Conservation (phyloP, 129 eudicot genomes). For the Chrysanthemum lavandulifolium region DNA sequence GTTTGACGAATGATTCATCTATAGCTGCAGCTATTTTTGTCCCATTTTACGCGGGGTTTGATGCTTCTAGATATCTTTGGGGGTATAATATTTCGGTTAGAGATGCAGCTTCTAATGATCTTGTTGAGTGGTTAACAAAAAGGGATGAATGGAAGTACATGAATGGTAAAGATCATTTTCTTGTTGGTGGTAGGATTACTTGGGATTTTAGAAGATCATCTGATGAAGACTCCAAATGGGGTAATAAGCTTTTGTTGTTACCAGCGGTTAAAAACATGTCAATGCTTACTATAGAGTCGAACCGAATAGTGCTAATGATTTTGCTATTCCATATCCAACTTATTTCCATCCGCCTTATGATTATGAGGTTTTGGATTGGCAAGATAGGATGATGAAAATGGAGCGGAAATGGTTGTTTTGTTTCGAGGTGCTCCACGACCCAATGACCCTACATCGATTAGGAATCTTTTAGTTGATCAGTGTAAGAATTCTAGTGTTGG, state of each 20-base stretch:
- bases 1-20: constrained; percentile 20
- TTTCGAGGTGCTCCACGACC: constrained; percentile 89
- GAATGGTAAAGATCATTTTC: constrained; percentile 27
- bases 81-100: constrained; percentile 10
- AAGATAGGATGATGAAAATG: constrained; percentile 54
- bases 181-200: constrained; percentile 13
- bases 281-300: constrained; percentile 8
- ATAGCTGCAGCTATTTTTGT: constrained; percentile 7
- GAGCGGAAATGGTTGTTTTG: constrained; percentile 61
- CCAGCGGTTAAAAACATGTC: constrained; percentile 19
- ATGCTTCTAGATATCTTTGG: constrained; percentile 8
- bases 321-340: constrained; percentile 81
- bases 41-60: constrained; percentile 20
- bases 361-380: constrained; percentile 19
- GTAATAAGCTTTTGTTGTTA: constrained; percentile 49
- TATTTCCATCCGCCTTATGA: constrained; percentile 50
- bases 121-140: constrained; percentile 7
- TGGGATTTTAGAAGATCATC: constrained; percentile 13
- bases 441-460: constrained; percentile 49
- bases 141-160: constrained; percentile 12
- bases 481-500: constrained; percentile 50
- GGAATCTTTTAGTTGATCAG: constrained; percentile 65
- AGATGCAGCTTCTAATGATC: neutral
- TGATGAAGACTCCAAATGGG: constrained; percentile 57
- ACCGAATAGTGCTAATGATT: constrained; percentile 10